Evolutionary conservation across 1,284 basidiomycete genomes (phyloP).

Genomic region (Ceratobasidium sp.): DNA sequence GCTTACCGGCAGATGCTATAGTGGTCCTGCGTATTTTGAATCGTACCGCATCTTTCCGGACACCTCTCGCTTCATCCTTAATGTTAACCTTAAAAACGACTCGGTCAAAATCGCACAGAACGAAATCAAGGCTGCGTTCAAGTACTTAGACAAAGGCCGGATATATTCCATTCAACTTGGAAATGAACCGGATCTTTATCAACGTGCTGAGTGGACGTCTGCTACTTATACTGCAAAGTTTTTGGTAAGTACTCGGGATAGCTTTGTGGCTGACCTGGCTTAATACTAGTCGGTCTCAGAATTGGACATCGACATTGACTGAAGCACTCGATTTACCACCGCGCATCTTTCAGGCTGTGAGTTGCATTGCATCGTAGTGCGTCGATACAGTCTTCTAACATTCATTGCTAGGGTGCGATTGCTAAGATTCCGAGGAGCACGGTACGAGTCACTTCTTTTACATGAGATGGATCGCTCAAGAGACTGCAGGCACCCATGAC

Average conservation of each 20-base stretch:
- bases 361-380: not conserved
- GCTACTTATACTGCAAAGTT: constrained; percentile 53
- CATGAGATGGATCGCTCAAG: not conserved
- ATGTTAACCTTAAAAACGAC: constrained; percentile 55
- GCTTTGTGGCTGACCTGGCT: not conserved
- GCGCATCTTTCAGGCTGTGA: constrained; percentile 53
- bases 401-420: constrained; percentile 43
- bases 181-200: constrained; percentile 55
- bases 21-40: constrained; percentile 53
- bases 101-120: constrained; percentile 52
- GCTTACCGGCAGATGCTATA: constrained; percentile 32
- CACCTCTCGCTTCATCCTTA: constrained; percentile 51
- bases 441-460: not conserved
- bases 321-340: constrained; percentile 50
- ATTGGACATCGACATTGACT: constrained; percentile 52
- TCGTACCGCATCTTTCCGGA: constrained; percentile 52
- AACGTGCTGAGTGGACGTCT: constrained; percentile 52
- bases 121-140: constrained; percentile 51
- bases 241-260: constrained; percentile 47
- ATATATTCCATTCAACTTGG: constrained; percentile 54
- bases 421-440: constrained; percentile 52
- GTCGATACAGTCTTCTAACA: not conserved
- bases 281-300: constrained; percentile 43
- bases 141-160: constrained; percentile 51
- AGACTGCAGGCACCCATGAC: constrained; percentile 51